Evolutionary conservation across 495 filamentous ascomycete species (phyloP).

Genomic region (Trichoderma parareesei): DNA sequence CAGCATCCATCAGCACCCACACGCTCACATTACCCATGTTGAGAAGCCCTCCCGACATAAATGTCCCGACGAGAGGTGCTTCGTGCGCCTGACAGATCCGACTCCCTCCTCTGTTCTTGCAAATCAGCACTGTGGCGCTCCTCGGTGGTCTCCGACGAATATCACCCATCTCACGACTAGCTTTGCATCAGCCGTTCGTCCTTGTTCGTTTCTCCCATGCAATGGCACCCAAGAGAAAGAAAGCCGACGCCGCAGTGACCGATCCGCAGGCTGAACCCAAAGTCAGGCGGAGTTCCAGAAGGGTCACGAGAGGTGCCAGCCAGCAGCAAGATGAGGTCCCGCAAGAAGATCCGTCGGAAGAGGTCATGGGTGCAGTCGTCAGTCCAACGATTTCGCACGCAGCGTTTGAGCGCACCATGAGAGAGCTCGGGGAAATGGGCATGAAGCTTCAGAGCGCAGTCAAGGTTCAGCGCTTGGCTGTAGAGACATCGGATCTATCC

Average conservation of each 20-base stretch:
- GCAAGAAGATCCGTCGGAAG: background rate
- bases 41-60: background rate
- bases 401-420: slow-evolving; percentile 12
- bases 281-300: background rate
- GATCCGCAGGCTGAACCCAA: background rate
- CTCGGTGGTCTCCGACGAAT: background rate
- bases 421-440: slow-evolving; percentile 24
- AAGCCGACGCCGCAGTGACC: background rate
- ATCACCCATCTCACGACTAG: background rate
- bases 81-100: background rate
- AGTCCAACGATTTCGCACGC: background rate
- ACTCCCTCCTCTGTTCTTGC: background rate
- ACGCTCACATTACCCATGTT: background rate
- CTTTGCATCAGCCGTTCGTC: background rate
- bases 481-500: slow-evolving; percentile 15
- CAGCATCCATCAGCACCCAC: too few species aligned
- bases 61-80: background rate
- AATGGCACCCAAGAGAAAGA: slow-evolving; percentile 1
- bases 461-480: slow-evolving; percentile 21
- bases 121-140: background rate
- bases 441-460: slow-evolving; percentile 18
- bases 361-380: background rate
- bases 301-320: background rate
- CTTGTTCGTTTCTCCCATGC: background rate
- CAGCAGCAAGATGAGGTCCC: background rate